phyloP scores from a whole-genome alignment of 148 eudicot species.

The Dianthus caryophyllus region DNA sequence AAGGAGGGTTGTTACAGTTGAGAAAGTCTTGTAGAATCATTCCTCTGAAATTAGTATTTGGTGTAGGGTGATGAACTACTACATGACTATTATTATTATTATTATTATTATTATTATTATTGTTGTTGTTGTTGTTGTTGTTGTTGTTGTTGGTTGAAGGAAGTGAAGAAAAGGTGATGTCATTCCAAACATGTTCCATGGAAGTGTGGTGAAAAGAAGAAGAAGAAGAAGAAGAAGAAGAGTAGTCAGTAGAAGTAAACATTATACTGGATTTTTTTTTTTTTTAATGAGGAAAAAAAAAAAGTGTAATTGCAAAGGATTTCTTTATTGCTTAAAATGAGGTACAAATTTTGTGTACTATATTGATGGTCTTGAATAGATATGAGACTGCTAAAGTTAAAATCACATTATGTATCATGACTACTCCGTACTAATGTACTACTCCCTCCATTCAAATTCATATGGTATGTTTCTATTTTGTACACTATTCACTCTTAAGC shows the following conservation, averaged over 20 bases:
- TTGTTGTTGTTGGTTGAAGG: constrained; percentile 13
- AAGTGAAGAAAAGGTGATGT: constrained; percentile 30
- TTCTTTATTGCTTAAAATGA: no score
- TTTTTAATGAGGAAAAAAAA: no score
- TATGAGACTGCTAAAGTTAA: no score
- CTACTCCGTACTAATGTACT: no score
- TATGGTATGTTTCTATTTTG: no score
- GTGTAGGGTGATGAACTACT: not conserved
- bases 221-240: not conserved
- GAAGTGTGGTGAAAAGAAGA: not conserved
- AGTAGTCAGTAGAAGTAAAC: constrained; percentile 13
- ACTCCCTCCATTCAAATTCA: no score
- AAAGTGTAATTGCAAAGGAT: no score
- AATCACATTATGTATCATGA: no score
- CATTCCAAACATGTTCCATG: constrained; percentile 50
- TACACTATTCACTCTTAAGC: no score
- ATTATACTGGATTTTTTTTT: no score
- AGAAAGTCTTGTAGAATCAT: constrained; percentile 40
- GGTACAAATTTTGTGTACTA: no score
- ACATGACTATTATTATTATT: not conserved
- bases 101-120: not conserved
- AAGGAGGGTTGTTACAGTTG: constrained; percentile 17
- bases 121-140: not conserved
- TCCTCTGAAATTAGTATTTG: not conserved
- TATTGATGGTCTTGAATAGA: no score